Base-by-base conservation (phyloP, 441 rosid species). In the Raphanus hybrid region DNA sequence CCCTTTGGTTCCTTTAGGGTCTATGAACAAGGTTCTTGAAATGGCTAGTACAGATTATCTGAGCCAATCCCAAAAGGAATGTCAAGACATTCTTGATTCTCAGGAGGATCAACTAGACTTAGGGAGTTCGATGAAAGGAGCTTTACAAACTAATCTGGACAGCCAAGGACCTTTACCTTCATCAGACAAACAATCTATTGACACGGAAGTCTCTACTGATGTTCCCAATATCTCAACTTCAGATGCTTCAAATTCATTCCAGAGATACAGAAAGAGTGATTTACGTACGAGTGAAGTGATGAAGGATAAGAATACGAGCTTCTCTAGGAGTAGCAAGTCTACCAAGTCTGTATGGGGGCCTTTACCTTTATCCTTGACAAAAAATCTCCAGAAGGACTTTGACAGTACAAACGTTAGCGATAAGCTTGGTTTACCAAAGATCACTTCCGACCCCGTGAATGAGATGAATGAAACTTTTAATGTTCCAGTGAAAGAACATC, bases 61-160 rank as follows among this genome's bases (percentile, higher is more conserved):
- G 85, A 89, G 82, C 71, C 96, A 92, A 68, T 96, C 98, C 64
- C 98, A 91, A 78, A 89, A 86, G 80, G 98, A 96, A 78, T 94
- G 98, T 78, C 98, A 93, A 84, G 98, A 96, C 76, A 96, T 96
- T 83, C 94, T 96, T 80, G 98, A 94, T 90, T 90, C 99, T 20
- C 67, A 91, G 81, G 94, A 84, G 81, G 92, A 87, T 82, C 74
- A 74, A 57, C 55, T 74, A 57, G 81, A 87, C 67, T 64, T 75
- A 11, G 89, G 86, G 78, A 83, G 62, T 78, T 85, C 71, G 57
- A 86, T 86, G 74, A 88, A 80, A 69, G 75, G 73, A 83, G 74
- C 71, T 71, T 71, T 82, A 74, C 65, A 34, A 70, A 81, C 80
- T 52, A 69, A 60, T 74, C 76, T 74, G 75, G 76, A 50, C 48